A percentile compares a stretch with the other conserved stretches of the same genome.
Conservation (phyloP, 176 grass and related monocot genomes). For the Rhipidocladum racemiflorum region DNA sequence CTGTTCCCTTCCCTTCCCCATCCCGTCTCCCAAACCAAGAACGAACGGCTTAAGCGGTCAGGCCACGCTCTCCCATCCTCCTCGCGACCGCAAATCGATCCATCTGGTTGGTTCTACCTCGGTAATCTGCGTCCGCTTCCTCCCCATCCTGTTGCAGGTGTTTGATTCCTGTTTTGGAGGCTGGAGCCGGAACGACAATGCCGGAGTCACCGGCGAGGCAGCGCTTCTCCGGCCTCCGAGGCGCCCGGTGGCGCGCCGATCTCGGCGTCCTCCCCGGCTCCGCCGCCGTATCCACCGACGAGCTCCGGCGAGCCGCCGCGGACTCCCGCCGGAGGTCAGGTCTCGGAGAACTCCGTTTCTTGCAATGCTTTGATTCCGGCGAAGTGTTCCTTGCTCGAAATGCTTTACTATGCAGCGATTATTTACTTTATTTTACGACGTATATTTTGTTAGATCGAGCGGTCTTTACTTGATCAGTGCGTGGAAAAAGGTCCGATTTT, state of each 20-base stretch:
- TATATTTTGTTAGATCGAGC: not conserved
- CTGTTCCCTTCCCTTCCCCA: not conserved
- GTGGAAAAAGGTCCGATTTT: not conserved
- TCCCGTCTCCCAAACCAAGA: not conserved
- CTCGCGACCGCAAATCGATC: not conserved
- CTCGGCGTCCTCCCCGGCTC: conserved; percentile 59
- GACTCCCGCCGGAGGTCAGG: conserved; percentile 83
- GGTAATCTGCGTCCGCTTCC: not conserved
- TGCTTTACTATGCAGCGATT: not conserved
- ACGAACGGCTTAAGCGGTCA: not conserved
- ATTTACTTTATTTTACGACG: not conserved
- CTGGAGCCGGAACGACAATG: conserved; percentile 36
- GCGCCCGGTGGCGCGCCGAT: conserved; percentile 77
- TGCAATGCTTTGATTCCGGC: not conserved
- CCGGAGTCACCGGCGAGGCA: conserved; percentile 20
- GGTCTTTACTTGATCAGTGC: not conserved
- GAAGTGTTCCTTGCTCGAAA: not conserved
- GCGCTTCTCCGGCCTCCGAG: conserved; percentile 49
- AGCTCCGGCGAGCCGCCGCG: conserved; percentile 81
- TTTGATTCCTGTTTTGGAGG: not conserved
- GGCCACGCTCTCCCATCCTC: not conserved
- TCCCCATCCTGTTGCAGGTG: too few species aligned
- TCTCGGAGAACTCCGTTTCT: not conserved
- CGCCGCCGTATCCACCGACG: conserved; percentile 45
- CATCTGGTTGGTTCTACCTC: not conserved